Evolutionary conservation across 2,329 filamentous ascomycete species (phyloP).

Genomic region (Colletotrichum viniferum): DNA sequence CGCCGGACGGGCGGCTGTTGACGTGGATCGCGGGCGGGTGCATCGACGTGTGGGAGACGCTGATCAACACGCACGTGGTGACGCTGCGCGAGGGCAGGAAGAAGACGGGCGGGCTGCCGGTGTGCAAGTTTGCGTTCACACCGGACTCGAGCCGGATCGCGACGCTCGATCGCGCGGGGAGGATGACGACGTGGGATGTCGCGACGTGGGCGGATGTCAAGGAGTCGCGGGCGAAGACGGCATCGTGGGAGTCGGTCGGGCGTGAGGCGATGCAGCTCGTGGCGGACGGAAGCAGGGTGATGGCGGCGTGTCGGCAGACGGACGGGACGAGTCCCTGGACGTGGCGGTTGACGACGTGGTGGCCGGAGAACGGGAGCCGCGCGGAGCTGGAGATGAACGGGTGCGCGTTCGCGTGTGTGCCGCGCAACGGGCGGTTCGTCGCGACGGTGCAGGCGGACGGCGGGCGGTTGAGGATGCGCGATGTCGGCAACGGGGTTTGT

Average conservation of each 20-base stretch:
- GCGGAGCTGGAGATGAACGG: conserved; percentile 11
- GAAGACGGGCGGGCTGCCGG: background rate
- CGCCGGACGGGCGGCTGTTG: conserved; percentile 1
- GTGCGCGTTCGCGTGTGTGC: conserved; percentile 3
- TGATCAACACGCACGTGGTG: conserved; percentile 2
- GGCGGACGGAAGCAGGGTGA: background rate
- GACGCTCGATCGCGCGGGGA: background rate
- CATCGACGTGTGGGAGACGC: conserved; percentile 9
- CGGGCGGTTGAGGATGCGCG: conserved; percentile 2
- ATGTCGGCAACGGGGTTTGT: conserved; percentile 2
- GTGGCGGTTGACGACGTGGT: conserved; percentile 12
- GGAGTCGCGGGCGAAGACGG: conserved; percentile 1
- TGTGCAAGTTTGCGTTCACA: background rate
- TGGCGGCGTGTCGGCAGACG: background rate
- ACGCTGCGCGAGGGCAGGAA: background rate
- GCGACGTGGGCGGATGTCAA: background rate
- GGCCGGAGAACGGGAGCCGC: background rate
- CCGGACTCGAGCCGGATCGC: background rate
- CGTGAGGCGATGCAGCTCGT: conserved; percentile 6
- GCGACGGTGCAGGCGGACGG: conserved; percentile 13
- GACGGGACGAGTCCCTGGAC: background rate
- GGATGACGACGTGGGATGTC: background rate
- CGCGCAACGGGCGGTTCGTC: background rate
- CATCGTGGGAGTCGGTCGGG: background rate
- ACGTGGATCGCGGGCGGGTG: background rate